phyloP scores from a whole-genome alignment of 257 asterid species.

The Eucommia ulmoides region DNA sequence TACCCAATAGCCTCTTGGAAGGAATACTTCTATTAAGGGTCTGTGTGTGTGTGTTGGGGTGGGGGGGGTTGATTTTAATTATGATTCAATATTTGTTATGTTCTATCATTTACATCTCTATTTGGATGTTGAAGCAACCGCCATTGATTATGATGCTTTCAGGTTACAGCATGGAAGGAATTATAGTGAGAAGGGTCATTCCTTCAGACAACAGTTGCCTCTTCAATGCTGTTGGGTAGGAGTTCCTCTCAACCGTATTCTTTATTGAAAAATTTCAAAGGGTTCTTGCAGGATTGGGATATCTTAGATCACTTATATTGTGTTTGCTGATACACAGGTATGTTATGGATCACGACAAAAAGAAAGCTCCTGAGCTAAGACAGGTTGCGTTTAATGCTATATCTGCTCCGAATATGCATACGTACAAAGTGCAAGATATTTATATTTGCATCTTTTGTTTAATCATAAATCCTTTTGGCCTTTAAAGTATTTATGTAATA shows the following conservation, averaged over 20 bases:
- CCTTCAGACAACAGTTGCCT: constrained; percentile 96
- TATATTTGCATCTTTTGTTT: no score
- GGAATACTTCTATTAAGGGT: background rate
- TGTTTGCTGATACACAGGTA: constrained; percentile 33
- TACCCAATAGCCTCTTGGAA: background rate
- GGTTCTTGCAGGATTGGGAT: no score
- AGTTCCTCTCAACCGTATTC: no score
- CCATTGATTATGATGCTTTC: constrained; percentile 13
- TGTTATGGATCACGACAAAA: constrained; percentile 86
- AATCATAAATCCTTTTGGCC: no score
- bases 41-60: background rate
- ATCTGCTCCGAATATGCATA: no score
- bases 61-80: no score
- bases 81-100: no score
- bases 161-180: constrained; percentile 54
- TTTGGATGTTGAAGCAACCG: background rate
- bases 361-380: constrained; percentile 76
- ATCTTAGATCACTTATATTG: background rate
- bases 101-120: background rate
- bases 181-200: constrained; percentile 74
- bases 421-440: no score
- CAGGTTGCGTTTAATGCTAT: constrained; percentile 42
- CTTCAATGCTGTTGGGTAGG: constrained; percentile 94
- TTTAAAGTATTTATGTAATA: no score
- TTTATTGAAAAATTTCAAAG: no score